Conservation (phyloP, 208 protist genomes). For the Acanthamoeba sp. region DNA sequence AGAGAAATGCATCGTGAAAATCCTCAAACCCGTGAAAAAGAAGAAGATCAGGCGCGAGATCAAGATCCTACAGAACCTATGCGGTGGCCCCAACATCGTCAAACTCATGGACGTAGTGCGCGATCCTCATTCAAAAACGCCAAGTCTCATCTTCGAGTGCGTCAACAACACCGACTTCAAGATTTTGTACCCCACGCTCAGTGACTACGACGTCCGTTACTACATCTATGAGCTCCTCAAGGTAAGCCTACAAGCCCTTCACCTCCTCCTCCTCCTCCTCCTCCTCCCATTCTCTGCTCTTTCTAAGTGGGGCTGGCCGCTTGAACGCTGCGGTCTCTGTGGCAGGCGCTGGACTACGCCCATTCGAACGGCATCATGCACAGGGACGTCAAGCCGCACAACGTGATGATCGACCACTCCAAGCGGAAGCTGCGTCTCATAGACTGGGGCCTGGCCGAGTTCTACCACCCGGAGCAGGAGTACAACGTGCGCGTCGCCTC, state of each 20-base stretch:
- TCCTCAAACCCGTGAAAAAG: conserved; percentile 98
- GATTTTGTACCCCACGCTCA: conserved; percentile 96
- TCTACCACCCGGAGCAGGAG: conserved; percentile 97
- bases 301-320: no score
- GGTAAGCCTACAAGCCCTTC: conserved; percentile 61
- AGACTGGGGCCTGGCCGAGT: conserved; percentile 99
- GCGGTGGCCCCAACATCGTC: conserved; percentile 98
- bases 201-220: conserved; percentile 98
- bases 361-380: conserved; percentile 91
- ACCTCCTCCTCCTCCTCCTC: conserved; percentile 6
- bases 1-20: conserved; percentile 91
- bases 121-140: conserved; percentile 96
- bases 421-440: conserved; percentile 96
- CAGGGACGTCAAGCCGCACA: conserved; percentile 92
- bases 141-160: conserved; percentile 98
- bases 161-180: conserved; percentile 98
- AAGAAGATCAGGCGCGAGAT: conserved; percentile 99
- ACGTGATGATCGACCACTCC: conserved; percentile 99
- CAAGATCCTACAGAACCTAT: conserved; percentile 98
- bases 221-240: conserved; percentile 98
- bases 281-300: conserved; percentile 27
- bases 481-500: conserved; percentile 99
- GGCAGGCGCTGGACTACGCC: conserved; percentile 94
- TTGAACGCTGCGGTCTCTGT: neutral
- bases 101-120: conserved; percentile 97